A percentile compares a stretch with the other conserved stretches of the same genome.
phyloP scores from a whole-genome alignment of 139 green algal genomes.

The Marvania coccoides region DNA sequence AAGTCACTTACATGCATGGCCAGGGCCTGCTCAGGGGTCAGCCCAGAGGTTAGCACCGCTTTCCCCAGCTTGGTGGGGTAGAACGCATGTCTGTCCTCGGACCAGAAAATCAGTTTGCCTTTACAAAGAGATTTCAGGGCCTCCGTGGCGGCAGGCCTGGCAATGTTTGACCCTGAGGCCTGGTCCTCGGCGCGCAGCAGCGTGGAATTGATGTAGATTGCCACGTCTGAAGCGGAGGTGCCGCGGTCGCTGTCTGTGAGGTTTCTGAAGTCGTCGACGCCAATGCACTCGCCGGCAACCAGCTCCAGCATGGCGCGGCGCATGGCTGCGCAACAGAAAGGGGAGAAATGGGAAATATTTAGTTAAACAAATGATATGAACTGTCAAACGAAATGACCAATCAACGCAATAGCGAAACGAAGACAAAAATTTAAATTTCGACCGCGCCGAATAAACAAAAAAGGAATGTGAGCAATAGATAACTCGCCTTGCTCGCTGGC shows the following conservation, averaged over 20 bases:
- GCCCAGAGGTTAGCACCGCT: constrained; percentile 44
- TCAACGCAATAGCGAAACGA: too few relatives aligned
- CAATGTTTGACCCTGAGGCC: not conserved
- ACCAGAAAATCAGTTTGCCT: constrained; percentile 18
- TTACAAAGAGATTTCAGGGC: not conserved
- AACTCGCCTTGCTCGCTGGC: not conserved
- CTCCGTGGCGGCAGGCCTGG: not conserved
- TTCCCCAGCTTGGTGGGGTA: constrained; percentile 48
- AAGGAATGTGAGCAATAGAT: not conserved
- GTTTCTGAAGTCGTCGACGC: too few relatives aligned
- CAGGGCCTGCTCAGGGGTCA: constrained; percentile 57
- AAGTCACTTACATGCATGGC: too few relatives aligned
- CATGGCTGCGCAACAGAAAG: constrained; percentile 44
- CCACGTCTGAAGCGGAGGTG: constrained; percentile 42
- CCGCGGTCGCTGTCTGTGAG: too few relatives aligned
- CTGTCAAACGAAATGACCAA: not conserved
- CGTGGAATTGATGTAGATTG: constrained; percentile 62
- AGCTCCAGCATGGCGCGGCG: constrained; percentile 68
- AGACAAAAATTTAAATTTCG: not conserved
- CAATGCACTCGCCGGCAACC: constrained; percentile 50
- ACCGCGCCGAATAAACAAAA: not conserved
- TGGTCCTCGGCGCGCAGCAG: constrained; percentile 41
- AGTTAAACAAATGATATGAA: not conserved
- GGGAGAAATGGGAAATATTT: not conserved
- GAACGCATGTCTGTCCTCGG: constrained; percentile 10